Base-by-base conservation (phyloP, 805 yeast species). In the Candida orba region DNA sequence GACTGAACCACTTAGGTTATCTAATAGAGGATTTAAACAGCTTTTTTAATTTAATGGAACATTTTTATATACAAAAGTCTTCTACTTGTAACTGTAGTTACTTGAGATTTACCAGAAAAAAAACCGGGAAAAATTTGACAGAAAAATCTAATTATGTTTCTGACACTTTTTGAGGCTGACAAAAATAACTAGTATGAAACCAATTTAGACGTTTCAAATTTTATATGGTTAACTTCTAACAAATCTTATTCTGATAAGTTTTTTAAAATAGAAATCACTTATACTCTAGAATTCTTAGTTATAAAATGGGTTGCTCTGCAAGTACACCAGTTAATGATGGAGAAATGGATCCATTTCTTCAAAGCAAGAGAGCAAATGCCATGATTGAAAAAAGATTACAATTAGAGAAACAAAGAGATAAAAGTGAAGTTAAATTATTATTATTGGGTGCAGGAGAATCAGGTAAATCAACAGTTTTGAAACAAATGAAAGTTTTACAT, bases 361-460 rank as follows among this genome's bases (percentile, higher is more conserved):
- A 69, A 47, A 78, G 75, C 44, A 73, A 74, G 53, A 65, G 67
- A 43, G 72, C 78, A 25, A 79, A 81, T 46, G 81, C 76, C 47
- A 76, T 73, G 6, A 80, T 85, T 41, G 90, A 84, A 50, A 81
- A 79, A 54, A 66, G 78, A 15, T 58, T 84, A 43, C 73, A 70
- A 48, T 64, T 70, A 49, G 75, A 68, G 46, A 75, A 72, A 48
- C 75, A 73, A 46, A 65, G 69, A 39, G 79, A 75, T 37, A 76
- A 72, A 53, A 75, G 76, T 47, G 81, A 76, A 52, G 73, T 83
- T 31, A 87, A 83, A 59, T 68, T 91, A 48, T 64, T 91, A 34
- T 68, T 91, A n/a, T 65, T 89, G 31, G 96, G 98, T 35, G 86
- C 98, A 0, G 98, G 97, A 5, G 98, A 90, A 59, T 81, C 91